These are phyloP conservation scores for Omphalea diandra DNA, from an alignment of 441 rosid species.

Conservation along the genomic window DNA sequence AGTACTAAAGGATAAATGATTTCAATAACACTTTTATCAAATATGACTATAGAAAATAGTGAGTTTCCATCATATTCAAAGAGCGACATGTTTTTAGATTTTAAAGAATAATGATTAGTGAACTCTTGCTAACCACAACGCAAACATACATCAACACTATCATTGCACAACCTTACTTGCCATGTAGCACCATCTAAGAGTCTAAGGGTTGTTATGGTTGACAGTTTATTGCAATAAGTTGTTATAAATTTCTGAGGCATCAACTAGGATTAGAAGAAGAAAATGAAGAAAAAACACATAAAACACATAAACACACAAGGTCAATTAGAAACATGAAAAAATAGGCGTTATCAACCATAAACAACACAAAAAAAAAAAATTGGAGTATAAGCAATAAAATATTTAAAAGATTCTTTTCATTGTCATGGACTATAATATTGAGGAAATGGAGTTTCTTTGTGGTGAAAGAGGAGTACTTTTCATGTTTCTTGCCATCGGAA, in stretches of 20 bases:
- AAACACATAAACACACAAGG: too few relatives aligned
- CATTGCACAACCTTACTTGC: slow-evolving; percentile 18
- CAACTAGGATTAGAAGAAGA: background rate
- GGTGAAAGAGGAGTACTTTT: too few relatives aligned
- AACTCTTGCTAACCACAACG: slow-evolving; percentile 44
- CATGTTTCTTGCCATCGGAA: too few relatives aligned
- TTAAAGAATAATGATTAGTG: slow-evolving; percentile 31
- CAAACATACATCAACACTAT: slow-evolving; percentile 38
- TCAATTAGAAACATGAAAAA: too few relatives aligned
- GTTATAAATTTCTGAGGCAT: slow-evolving; percentile 14
- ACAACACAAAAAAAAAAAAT: too few relatives aligned
- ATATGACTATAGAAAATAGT: slow-evolving; percentile 28
- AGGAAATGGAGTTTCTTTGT: too few relatives aligned
- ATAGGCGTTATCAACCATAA: too few relatives aligned
- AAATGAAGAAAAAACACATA: too few relatives aligned
- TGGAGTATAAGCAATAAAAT: too few relatives aligned
- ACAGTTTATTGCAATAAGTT: slow-evolving; percentile 4
- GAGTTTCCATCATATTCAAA: slow-evolving; percentile 35
- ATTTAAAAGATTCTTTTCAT: too few relatives aligned
- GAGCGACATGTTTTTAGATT: slow-evolving; percentile 26
- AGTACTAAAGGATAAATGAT: slow-evolving; percentile 28
- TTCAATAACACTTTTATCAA: slow-evolving; percentile 22
- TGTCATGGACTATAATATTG: too few relatives aligned
- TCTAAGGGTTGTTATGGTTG: background rate
- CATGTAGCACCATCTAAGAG: slow-evolving; percentile 22